Evolutionary conservation across 345 rosid genomes (phyloP), one percentile per base, ranked within the genome.

Genomic region (Acer yangbiense): DNA sequence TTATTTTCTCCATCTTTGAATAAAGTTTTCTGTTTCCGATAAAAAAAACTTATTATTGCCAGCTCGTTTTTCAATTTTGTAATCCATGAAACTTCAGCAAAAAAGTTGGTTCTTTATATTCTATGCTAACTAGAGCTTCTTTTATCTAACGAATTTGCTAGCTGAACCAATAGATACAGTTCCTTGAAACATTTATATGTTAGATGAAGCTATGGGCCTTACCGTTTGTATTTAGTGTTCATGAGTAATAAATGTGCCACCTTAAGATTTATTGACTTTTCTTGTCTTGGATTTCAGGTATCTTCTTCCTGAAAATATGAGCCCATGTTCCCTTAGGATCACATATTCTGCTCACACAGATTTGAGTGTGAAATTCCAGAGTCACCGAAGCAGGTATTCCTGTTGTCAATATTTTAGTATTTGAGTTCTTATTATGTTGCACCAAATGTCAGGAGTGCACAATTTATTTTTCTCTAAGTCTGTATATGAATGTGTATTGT

Each of bases 311-410:
- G 97, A 89, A 43, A 84, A 90, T 55, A 76, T 89, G 79, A 91
- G 87, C 41, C 90, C 90, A 17, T 97, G 98, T 81, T 75, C 90
- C 70, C 98, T 97, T 70, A 91, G 89, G 90, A 94, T 97, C 81
- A 93, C 98, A 66, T 97, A 94, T 83, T 97, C 99, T 79, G 99
- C 98, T 69, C 99, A 97, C 78, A 97, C 98, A 71, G 98, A 97
- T 85, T 79, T 97, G 89, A 97, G 98, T 78, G 99, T 97, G 82
- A 97, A 93, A 84, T 94, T 97, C 82, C 99, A 97, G 88, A 89
- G 94, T 80, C 98, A 94, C 79, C 88, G 98, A 41, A 97, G 99
- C 92, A 93, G 99, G 99, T 97, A 88, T 70, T 69, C 8, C 43
- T 35, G 52, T 32, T 44, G 16, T 18, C 52, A 72, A 1, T 48